Conservation (phyloP, 2,329 filamentous ascomycete genomes). For the Monilinia fructicola region DNA sequence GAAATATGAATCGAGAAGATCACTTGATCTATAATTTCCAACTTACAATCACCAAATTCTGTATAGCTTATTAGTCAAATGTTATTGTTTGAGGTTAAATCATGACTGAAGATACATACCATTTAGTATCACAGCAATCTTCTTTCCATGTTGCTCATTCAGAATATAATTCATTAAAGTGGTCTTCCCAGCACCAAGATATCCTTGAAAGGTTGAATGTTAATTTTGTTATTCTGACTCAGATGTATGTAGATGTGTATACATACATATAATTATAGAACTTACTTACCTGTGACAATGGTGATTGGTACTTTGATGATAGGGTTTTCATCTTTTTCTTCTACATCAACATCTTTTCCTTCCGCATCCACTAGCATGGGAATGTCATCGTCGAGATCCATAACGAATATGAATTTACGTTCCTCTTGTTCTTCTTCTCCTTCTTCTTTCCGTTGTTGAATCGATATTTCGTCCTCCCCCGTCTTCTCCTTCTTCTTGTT, state of each 20-base stretch:
- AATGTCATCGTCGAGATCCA: slow-evolving; percentile 45
- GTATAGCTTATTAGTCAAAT: slow-evolving; percentile 26
- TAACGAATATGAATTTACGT: slow-evolving; percentile 21
- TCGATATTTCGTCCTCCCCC: slow-evolving; percentile 65
- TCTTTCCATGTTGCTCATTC: slow-evolving; percentile 93
- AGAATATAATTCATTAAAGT: slow-evolving; percentile 95
- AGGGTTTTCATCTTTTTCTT: slow-evolving; percentile 50
- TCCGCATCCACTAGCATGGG: slow-evolving; percentile 36
- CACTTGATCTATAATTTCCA: slow-evolving; percentile 14
- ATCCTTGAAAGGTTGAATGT: slow-evolving; percentile 52
- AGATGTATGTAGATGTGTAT: background rate
- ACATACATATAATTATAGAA: too few species aligned
- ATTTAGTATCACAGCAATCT: slow-evolving; percentile 96
- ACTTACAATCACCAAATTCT: slow-evolving; percentile 81
- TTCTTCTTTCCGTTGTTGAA: slow-evolving; percentile 48
- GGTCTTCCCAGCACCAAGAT: slow-evolving; percentile 93
- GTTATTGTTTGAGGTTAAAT: background rate
- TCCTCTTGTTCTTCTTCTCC: slow-evolving; percentile 39
- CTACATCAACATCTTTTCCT: slow-evolving; percentile 40
- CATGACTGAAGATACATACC: slow-evolving; percentile 53
- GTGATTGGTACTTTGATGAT: slow-evolving; percentile 76
- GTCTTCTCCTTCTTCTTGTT: background rate
- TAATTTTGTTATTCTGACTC: background rate
- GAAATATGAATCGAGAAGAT: background rate
- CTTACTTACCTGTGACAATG: slow-evolving; percentile 69